Base-by-base conservation (phyloP, 176 grass and related monocot species). In the Carex myosuroides region DNA sequence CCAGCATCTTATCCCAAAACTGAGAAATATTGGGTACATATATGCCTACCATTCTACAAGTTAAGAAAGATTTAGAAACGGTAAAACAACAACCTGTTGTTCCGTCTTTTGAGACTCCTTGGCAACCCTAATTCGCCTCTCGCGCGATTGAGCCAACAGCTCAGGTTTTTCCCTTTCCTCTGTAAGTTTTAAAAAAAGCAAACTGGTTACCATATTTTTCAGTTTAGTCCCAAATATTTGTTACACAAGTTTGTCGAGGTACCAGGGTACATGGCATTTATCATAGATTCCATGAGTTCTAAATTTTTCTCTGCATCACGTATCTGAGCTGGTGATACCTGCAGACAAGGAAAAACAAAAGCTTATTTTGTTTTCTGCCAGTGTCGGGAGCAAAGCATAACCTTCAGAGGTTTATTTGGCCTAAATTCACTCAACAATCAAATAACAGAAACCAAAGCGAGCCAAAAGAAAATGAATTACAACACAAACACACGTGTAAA, bases 241-340 rank as follows among this genome's bases (percentile, higher is more conserved):
- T 53, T n/a, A 82, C 2, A 42, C 17, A 64, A 22, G 32, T 62
- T 64, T 42, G 20, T 81, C 16, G 61, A 91, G 41, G 1, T 91
- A 97, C 92, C 92, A 21, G 90, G 81, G 52, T 85, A 92, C 94
- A 97, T 97, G 57, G 85, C 94, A 91, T 94, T 92, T 67, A 99
- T 93, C 88, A 98, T 93, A 4, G 96, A 95, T 70, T 99, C 96
- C 81, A 95, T 85, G 2, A 99, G 79, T 70, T 88, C 84, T 70
- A 99, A 83, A 81, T 71, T 99, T 92, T 95, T 94, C 83, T 99
- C 96, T 53, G 93, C 91, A 83, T 99, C 96, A 44, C 96, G 91
- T 67, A 99, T 93, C 91, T 99, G 96, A 60, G 96, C 89, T 79
- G 96, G 96, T 77, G 96, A 89, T 54, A 98, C 85, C 96, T 98